Evolutionary conservation across 148 eudicot genomes (phyloP).

Genomic region (Mesembryanthemum crystallinum): DNA sequence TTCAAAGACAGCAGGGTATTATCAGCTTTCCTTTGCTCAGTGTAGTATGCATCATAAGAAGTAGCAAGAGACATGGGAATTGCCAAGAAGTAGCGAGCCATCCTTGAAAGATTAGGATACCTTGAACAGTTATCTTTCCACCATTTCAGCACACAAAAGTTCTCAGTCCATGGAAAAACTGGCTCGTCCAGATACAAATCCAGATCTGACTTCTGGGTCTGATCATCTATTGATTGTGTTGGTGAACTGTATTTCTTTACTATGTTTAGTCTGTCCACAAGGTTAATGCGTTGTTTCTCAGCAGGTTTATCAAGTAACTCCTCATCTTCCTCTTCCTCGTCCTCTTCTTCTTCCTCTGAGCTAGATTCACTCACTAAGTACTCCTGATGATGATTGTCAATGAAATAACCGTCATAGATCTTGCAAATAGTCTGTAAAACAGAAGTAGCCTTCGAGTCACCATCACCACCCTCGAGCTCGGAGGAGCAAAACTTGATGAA

Average conservation of each 20-base stretch:
- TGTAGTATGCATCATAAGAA: too few species aligned
- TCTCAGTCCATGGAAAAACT: slow-evolving; percentile 24
- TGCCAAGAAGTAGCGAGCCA: slow-evolving; percentile 36
- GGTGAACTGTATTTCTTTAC: slow-evolving; percentile 3
- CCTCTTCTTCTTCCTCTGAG: too few species aligned
- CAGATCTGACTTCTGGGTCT: slow-evolving; percentile 27
- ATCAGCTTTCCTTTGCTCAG: too few species aligned
- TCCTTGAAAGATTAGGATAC: slow-evolving; percentile 31
- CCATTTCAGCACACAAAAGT: slow-evolving; percentile 27
- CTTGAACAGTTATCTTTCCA: slow-evolving; percentile 32
- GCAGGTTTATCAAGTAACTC: too few species aligned
- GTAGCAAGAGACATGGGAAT: slow-evolving; percentile 26
- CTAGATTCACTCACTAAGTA: slow-evolving; percentile 10
- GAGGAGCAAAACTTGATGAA: slow-evolving; percentile 9
- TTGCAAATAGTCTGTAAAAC: slow-evolving; percentile 18
- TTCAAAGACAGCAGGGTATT: slow-evolving; percentile 5
- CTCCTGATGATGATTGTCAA: background rate
- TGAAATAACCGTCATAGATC: slow-evolving; percentile 22
- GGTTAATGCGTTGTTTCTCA: background rate
- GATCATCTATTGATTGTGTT: slow-evolving; percentile 11
- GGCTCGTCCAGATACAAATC: slow-evolving; percentile 34
- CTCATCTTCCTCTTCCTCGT: background rate
- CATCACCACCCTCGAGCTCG: background rate
- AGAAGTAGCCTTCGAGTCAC: background rate
- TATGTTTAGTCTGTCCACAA: slow-evolving; percentile 8